Base-by-base conservation (phyloP, 1,139 yeast genomes). In the Suhomyces taliae region DNA sequence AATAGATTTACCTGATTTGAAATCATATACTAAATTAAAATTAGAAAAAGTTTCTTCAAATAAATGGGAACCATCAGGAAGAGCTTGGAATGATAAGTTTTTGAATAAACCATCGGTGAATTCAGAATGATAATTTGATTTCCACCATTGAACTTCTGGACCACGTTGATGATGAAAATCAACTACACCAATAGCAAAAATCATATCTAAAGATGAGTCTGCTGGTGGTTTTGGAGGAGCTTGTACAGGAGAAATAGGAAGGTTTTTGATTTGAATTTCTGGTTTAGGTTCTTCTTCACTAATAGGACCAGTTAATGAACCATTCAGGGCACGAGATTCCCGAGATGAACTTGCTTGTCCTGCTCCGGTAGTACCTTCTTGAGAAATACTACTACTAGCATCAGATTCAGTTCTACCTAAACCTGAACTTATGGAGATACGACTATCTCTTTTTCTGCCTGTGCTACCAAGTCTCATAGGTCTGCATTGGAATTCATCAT, bases 151-250 rank as follows among this genome's bases (percentile, higher is more conserved):
- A 15, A 93, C 83, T 62, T 93, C 98, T 0, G 99, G 99, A 0
- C 99, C 99, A 48, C 96, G 70, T 26, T 87, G 79, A 60, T 93
- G 99, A 62, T 93, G 97, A 72, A 93, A 93, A 55, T 95, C 96
- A 19, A 91, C 96, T 15, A 93, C 80, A 55, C 96, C 86, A 12
- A 91, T 82, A 6, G 96, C 97, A 65, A 89, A 85, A 6, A 90
- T 79, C 59, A 80, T 66, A 51, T 74, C 78, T 45, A 61, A 61
- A 8, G 61, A 37, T 15, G 48, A 38, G 7, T 41, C 46, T 11
- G 37, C 8, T 8, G 37, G 12, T 14, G 45, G 44, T 11, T 35
- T 48, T 4, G 35, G 14, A 8, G 36, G 31, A 6, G 15, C 27
- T 15, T 45, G 37, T 19, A 34, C 32, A 10, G 46, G 43, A 11